Percentiles rank a stretch among this genome's conserved stretches.
These are phyloP conservation scores for Vigna hirtella DNA, from an alignment of 306 rosid genomes.

Conservation along the genomic window DNA sequence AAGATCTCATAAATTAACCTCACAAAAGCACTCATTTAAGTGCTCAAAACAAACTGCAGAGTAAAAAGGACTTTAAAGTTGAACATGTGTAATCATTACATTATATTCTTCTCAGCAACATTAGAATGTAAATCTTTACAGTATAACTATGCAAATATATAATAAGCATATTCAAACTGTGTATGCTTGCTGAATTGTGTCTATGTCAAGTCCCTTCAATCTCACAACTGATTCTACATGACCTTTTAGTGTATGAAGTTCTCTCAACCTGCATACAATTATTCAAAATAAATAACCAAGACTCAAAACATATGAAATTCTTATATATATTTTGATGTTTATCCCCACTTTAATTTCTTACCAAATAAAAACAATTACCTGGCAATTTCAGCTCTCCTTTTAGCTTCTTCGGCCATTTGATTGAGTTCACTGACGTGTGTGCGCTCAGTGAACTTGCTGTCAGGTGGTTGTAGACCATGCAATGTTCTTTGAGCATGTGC, in stretches of 20 bases:
- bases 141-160: slow-evolving; percentile 46
- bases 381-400: slow-evolving; percentile 97
- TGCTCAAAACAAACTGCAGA: slow-evolving; percentile 47
- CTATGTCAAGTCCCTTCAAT: slow-evolving; percentile 93
- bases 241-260: slow-evolving; percentile 89
- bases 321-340: neutral
- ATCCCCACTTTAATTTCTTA: neutral
- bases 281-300: slow-evolving; percentile 11
- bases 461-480: slow-evolving; percentile 91
- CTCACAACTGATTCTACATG: slow-evolving; percentile 99
- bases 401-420: slow-evolving; percentile 98
- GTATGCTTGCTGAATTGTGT: slow-evolving; percentile 97
- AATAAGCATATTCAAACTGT: slow-evolving; percentile 65
- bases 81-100: slow-evolving; percentile 48
- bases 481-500: slow-evolving; percentile 97
- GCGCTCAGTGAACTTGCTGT: slow-evolving; percentile 82
- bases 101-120: slow-evolving; percentile 53
- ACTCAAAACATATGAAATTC: too few relatives aligned
- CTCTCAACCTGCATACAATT: slow-evolving; percentile 73
- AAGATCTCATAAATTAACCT: slow-evolving; percentile 31
- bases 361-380: slow-evolving; percentile 55
- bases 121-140: slow-evolving; percentile 55
- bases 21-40: slow-evolving; percentile 45
- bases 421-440: slow-evolving; percentile 86
- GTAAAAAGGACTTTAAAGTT: slow-evolving; percentile 34